phyloP scores from a whole-genome alignment of 306 rosid species.

The Vachellia collinsii region DNA sequence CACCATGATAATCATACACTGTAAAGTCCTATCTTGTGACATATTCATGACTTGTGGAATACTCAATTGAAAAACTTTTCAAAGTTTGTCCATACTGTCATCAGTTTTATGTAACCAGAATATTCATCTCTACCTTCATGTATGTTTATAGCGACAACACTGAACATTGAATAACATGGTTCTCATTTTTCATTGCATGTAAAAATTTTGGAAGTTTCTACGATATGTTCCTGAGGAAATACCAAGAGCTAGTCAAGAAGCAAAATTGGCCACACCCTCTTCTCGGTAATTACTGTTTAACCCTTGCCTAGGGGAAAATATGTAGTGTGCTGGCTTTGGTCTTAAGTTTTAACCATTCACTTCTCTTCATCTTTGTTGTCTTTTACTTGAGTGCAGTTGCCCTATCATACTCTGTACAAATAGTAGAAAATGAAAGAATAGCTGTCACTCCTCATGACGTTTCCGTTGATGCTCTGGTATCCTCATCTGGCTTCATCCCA shows the following conservation, averaged over 20 bases:
- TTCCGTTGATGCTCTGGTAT: conserved; percentile 62
- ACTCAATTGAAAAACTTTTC: too few relatives aligned
- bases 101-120: not conserved
- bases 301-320: not conserved
- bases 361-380: not conserved
- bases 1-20: too few relatives aligned
- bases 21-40: too few relatives aligned
- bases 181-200: not conserved
- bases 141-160: not conserved
- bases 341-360: not conserved
- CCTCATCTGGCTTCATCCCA: conserved; percentile 61
- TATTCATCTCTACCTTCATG: not conserved
- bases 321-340: conserved; percentile 5
- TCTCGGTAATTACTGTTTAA: conserved; percentile 50
- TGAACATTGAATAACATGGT: not conserved
- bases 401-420: conserved; percentile 64
- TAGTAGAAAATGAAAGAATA: conserved; percentile 58
- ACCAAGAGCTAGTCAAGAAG: conserved; percentile 66
- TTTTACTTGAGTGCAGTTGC: conserved; percentile 54
- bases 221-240: conserved; percentile 64
- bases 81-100: too few relatives aligned
- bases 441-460: conserved; percentile 56
- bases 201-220: conserved; percentile 51
- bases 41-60: too few relatives aligned
- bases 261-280: conserved; percentile 71